Conservation (phyloP, 139 green algal genomes). For the Chlorella sorokiniana region DNA sequence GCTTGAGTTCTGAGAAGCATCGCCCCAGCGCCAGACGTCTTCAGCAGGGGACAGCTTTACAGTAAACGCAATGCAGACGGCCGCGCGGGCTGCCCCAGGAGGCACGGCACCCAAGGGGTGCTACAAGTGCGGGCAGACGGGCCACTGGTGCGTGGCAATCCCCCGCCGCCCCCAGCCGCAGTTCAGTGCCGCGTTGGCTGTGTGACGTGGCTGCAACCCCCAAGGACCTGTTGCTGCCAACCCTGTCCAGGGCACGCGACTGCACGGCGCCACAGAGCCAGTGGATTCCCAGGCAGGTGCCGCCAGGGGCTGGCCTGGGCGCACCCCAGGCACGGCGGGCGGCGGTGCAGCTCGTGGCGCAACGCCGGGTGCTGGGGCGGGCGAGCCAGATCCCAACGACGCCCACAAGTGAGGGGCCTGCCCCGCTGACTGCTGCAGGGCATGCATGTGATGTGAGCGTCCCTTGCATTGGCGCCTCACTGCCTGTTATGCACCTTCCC, state of each 20-base stretch:
- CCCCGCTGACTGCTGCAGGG: background rate
- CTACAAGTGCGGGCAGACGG: slow-evolving; percentile 56
- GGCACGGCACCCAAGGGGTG: slow-evolving; percentile 30
- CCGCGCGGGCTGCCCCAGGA: background rate
- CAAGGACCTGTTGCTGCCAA: too few species aligned
- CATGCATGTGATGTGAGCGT: background rate
- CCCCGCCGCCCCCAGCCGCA: background rate
- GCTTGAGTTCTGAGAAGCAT: too few species aligned
- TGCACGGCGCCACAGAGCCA: slow-evolving; percentile 42
- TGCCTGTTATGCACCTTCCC: too few species aligned
- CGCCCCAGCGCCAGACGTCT: background rate
- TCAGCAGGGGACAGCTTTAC: background rate
- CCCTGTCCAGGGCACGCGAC: slow-evolving; percentile 31
- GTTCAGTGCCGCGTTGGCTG: too few species aligned
- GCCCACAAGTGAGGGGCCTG: background rate
- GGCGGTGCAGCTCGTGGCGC: background rate
- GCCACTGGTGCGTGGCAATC: slow-evolving; percentile 39
- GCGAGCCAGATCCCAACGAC: background rate
- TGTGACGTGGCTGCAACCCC: too few species aligned
- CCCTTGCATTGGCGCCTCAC: too few species aligned
- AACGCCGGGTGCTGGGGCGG: background rate
- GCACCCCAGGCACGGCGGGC: background rate
- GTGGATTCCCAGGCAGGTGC: slow-evolving; percentile 15
- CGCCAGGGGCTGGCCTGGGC: background rate
- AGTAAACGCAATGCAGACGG: slow-evolving; percentile 1